A percentile compares a stretch with the other conserved stretches of the same genome.
These are phyloP conservation scores for Pseudozyma tsukubaensis DNA, from an alignment of 1,284 basidiomycete genomes.

Conservation along the genomic window DNA sequence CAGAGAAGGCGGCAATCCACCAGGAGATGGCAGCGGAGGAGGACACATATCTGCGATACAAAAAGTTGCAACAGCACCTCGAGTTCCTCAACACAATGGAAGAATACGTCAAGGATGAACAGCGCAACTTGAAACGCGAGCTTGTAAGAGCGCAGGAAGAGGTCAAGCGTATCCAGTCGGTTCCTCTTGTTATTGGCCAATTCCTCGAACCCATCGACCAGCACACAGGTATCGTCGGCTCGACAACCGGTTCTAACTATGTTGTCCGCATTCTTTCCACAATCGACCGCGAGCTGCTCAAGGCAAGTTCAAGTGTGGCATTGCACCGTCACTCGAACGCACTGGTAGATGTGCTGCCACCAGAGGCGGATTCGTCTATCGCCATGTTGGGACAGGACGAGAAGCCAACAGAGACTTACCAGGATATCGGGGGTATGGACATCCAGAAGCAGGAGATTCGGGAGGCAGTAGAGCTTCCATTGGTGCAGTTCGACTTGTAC, in stretches of 20 bases:
- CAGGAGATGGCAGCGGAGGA: slow-evolving; percentile 60
- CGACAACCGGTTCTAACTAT: slow-evolving; percentile 97
- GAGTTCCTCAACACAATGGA: slow-evolving; percentile 69
- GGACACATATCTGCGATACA: slow-evolving; percentile 66
- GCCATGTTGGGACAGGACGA: slow-evolving; percentile 79
- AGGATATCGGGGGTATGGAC: slow-evolving; percentile 91
- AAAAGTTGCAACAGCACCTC: slow-evolving; percentile 68
- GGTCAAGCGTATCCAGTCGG: slow-evolving; percentile 98
- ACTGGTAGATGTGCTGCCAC: slow-evolving; percentile 96
- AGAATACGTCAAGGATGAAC: slow-evolving; percentile 97
- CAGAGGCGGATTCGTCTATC: slow-evolving; percentile 97
- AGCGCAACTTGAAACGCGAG: slow-evolving; percentile 96
- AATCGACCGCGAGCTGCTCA: slow-evolving; percentile 94
- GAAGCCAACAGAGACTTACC: slow-evolving; percentile 73
- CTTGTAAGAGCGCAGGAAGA: slow-evolving; percentile 98
- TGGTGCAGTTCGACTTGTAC: slow-evolving; percentile 93
- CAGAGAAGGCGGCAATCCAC: slow-evolving; percentile 60
- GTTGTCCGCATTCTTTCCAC: slow-evolving; percentile 98
- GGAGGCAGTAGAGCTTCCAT: slow-evolving; percentile 97
- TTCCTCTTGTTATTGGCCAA: slow-evolving; percentile 99
- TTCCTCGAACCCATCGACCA: slow-evolving; percentile 99
- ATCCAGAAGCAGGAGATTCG: slow-evolving; percentile 98
- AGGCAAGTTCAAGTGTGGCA: slow-evolving; percentile 95
- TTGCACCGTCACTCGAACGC: slow-evolving; percentile 98
- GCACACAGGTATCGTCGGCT: slow-evolving; percentile 95